phyloP scores from a whole-genome alignment of 306 rosid genomes.

The Potentilla sterilis region DNA sequence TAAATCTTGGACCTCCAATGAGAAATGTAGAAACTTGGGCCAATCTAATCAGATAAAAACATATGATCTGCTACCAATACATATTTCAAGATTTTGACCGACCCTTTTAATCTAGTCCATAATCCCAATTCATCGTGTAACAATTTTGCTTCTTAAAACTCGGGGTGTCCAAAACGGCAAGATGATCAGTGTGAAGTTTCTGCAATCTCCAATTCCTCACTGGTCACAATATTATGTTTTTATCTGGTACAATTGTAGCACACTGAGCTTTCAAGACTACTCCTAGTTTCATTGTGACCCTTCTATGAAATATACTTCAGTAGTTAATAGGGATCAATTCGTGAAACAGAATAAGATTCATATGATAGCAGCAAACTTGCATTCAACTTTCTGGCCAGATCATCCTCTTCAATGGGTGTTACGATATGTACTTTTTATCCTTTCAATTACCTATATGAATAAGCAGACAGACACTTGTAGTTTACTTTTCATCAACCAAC shows the following conservation, averaged over 20 bases:
- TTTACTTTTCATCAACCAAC: neutral
- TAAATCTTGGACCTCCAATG: neutral
- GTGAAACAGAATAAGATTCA: neutral
- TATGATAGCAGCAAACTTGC: neutral
- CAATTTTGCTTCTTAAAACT: neutral
- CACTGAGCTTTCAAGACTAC: neutral
- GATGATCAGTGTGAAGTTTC: neutral
- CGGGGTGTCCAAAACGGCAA: neutral
- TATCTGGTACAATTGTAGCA: neutral
- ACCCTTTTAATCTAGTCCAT: neutral
- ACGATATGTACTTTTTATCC: neutral
- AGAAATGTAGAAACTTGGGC: neutral
- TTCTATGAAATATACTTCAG: neutral
- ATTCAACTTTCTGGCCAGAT: neutral
- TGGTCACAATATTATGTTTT: neutral
- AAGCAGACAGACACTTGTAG: neutral
- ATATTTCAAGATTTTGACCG: neutral
- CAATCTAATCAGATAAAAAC: neutral
- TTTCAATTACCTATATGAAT: neutral
- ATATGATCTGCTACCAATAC: neutral
- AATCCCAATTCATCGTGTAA: neutral
- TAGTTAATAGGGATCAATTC: neutral
- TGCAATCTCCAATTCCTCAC: neutral
- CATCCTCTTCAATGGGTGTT: neutral
- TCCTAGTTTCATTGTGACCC: neutral